Evolutionary conservation across 169 alveolate genomes (phyloP), one percentile per base, ranked within the genome.

Genomic region (Eimeria brunetti): DNA sequence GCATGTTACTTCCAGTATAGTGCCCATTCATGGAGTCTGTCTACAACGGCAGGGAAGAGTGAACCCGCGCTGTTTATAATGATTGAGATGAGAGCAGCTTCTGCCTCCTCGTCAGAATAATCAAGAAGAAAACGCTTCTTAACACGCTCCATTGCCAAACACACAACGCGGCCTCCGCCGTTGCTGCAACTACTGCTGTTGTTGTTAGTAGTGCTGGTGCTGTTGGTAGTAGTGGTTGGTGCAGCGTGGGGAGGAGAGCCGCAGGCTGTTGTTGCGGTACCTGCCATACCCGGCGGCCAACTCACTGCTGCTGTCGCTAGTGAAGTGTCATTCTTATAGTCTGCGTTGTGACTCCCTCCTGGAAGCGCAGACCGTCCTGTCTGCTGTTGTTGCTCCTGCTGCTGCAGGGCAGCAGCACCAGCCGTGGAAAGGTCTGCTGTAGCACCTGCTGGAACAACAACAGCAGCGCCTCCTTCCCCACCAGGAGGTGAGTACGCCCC

Each of bases 11-110:
- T 97, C 99, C 99, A 98, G 94, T 98, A 97, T 27, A 97, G 81
- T 5, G 99, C 98, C 99, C 99, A 98, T 38, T 97, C 98, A 94
- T 98, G 99, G 14, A 98, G 97, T 73, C 97, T 98, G 83, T 98
- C 99, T 51, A 98, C 97, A 51, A 99, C 98, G 53, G 97, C 98
- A 36, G 99, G 99, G 94, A 98, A 97, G 69, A 99, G 97, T 27
- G 99, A 99, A 56, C 97, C 98, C 27, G 98, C 99, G 76, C 98
- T 96, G 78, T 97, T 98, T 91, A 97, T 98, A 36, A 99, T 98
- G 75, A 98, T 96, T 24, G 96, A 96, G 16, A 98, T 89, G 81
- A 99, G 98, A 41, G 97, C 98, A 4, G 95, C 94, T 78, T 98
- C 99, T 27, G 99, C 99, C 41, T 97, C 98, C 73, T 97, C 98